phyloP scores from a whole-genome alignment of 306 rosid genomes.

The Lathyrus sativus region DNA sequence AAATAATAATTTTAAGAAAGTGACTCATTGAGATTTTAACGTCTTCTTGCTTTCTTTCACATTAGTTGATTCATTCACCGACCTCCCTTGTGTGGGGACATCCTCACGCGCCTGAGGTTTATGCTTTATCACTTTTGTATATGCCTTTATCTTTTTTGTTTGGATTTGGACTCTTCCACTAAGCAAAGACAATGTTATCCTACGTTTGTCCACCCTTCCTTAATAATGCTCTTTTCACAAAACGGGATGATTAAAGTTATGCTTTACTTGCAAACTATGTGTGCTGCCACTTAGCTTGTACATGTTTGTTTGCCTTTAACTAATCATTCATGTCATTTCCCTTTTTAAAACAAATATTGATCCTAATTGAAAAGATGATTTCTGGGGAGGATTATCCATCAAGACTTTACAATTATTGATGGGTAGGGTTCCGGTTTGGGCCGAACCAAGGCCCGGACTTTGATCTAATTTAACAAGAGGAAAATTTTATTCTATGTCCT shows the following conservation, averaged over 20 bases:
- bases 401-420: too few relatives aligned
- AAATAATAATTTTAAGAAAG: constrained; percentile 27
- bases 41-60: constrained; percentile 41
- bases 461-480: too few relatives aligned
- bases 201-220: constrained; percentile 1
- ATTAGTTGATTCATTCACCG: constrained; percentile 39
- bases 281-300: constrained; percentile 13
- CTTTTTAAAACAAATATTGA: background rate
- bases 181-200: constrained; percentile 43
- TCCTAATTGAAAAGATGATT: too few relatives aligned
- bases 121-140: constrained; percentile 46
- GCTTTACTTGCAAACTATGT: constrained; percentile 49
- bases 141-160: constrained; percentile 36
- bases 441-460: too few relatives aligned
- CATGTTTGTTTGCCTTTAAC: constrained; percentile 5
- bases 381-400: too few relatives aligned
- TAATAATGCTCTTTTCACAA: constrained; percentile 7
- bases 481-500: too few relatives aligned
- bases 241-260: constrained; percentile 42
- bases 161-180: constrained; percentile 44
- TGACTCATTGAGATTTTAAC: constrained; percentile 37
- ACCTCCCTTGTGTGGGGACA: constrained; percentile 42
- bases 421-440: too few relatives aligned
- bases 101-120: constrained; percentile 47
- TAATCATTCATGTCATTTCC: background rate